Evolutionary conservation across 2,329 filamentous ascomycete species (phyloP), one percentile per base, ranked within the genome.

Genomic region (Aspergillus tanneri): DNA sequence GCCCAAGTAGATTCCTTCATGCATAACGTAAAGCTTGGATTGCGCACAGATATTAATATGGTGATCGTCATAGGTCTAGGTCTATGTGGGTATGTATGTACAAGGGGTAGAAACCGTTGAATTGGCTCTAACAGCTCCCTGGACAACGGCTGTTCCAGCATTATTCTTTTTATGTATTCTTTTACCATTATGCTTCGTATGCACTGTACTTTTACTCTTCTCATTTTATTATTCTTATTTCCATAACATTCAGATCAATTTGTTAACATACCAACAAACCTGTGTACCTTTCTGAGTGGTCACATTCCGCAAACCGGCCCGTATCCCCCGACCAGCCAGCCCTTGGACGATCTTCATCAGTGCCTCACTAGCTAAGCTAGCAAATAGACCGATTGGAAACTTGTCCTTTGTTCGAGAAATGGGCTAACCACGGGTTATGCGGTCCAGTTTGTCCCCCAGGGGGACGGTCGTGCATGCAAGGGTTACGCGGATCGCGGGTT

Each of bases 251-350:
- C 11, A 9, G 12, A 4, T 9, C 8, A 36, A 34, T 14, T 22
- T 19, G 12, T 12, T 23, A 32, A 16, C 16, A 27, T 23, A 10
- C 21, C 30, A 19, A 35, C 5, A 21, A 25, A 27, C 24, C 22
- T 23, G 21, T 27, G 32, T n/a, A 27, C 21, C 25, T 43, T 34
- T 39, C 47, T 52, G 48, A 52, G 39, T 41, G 49, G 50, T 55
- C 47, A 52, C 55, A 57, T 58, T 60, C 57, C 55, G 49, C 38
- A 45, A 34, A 45, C 51, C 47, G 43, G 43, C 32, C 50, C 47
- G 49, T 43, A 39, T 50, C 42, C 57, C 53, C 53, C 49, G 42
- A 30, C 37, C 40, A 43, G 24, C 41, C 43, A 43, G 25, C 28
- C 47, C 42, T 42, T 43, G 41, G 40, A 44, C 22, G 27, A 48